Evolutionary conservation across 805 yeast genomes (phyloP), one percentile per base, ranked within the genome.

Genomic region (Ogataea pilisensis): DNA sequence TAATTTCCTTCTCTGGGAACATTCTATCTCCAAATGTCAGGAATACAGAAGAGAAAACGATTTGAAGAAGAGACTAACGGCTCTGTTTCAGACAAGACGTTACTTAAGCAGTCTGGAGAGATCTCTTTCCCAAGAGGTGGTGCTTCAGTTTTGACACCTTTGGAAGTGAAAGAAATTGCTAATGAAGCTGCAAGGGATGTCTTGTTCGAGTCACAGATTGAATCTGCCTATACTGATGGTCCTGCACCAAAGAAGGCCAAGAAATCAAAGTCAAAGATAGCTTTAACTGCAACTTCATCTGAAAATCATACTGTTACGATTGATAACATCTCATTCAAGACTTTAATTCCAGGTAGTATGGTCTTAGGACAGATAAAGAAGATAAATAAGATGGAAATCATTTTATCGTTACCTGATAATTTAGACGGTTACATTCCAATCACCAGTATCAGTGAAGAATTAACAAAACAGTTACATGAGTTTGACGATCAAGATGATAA

Each of bases 91-190:
- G 22, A 45, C 66, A 64, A 50, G 25, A 51, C 62, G 9, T 48
- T 58, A 24, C 51, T 54, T 11, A 46, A 54, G 8, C 56, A 50
- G 19, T 47, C 58, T 12, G 63, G 61, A 44, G 86, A 81, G 43
- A 67, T 72, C 31, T 71, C 84, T 11, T 93, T 93, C 60, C 99
- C 99, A 37, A 85, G 99, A 78, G 99, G 99, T 53, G 99, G 99
- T 37, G 79, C 83, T 11, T 76, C 91, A 21, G 86, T 80, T 20
- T 73, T 93, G 56, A 78, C 95, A 3, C 89, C 98, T 6, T 68
- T 93, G 50, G 99, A 93, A 65, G 80, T 88, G 50, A 89, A 88
- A 61, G 93, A 88, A 58, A 91, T 91, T 38, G 82, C 95, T 31
- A 89, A 88, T 59, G 95, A 91, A 63, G 99, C 91, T 36, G 81